Conservation (phyloP, 805 yeast species). For the Yamadazyma takamatsuzukensis region DNA sequence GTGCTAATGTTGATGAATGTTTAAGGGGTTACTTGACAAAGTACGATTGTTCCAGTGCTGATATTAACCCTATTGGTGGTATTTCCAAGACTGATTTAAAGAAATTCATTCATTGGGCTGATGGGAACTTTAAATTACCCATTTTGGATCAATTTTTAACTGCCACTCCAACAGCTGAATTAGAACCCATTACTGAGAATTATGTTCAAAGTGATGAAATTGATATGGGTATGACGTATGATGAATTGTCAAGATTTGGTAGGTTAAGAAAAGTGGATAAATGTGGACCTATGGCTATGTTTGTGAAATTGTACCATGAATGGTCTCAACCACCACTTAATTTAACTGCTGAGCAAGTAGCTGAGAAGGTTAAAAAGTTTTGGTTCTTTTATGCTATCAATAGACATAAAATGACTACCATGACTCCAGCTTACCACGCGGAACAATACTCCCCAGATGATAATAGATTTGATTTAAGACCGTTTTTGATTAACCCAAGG, state of each 20-base stretch:
- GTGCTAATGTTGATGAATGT: constrained; percentile 97
- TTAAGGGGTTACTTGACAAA: constrained; percentile 93
- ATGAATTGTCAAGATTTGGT: constrained; percentile 89
- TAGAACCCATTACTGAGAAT: constrained; percentile 89
- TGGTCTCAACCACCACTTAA: constrained; percentile 74
- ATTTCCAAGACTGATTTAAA: constrained; percentile 92
- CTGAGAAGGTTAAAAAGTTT: constrained; percentile 88
- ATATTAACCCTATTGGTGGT: constrained; percentile 98
- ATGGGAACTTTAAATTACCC: constrained; percentile 65
- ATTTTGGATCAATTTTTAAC: constrained; percentile 71
- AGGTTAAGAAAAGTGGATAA: constrained; percentile 85
- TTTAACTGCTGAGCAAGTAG: constrained; percentile 77
- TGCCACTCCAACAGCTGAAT: constrained; percentile 97
- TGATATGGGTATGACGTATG: constrained; percentile 98
- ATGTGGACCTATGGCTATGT: constrained; percentile 96
- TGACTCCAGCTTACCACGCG: constrained; percentile 96
- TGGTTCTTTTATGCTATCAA: constrained; percentile 93
- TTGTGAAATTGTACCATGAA: constrained; percentile 80
- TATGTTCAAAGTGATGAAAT: constrained; percentile 95
- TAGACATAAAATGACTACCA: constrained; percentile 95
- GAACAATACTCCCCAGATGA: constrained; percentile 98
- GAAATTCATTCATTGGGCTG: constrained; percentile 79
- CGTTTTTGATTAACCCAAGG: constrained; percentile 88
- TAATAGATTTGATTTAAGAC: constrained; percentile 91
- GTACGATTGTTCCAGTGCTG: constrained; percentile 97